These are phyloP conservation scores for Akebia trifoliata DNA, from an alignment of 164 flowering plant species.

Conservation along the genomic window DNA sequence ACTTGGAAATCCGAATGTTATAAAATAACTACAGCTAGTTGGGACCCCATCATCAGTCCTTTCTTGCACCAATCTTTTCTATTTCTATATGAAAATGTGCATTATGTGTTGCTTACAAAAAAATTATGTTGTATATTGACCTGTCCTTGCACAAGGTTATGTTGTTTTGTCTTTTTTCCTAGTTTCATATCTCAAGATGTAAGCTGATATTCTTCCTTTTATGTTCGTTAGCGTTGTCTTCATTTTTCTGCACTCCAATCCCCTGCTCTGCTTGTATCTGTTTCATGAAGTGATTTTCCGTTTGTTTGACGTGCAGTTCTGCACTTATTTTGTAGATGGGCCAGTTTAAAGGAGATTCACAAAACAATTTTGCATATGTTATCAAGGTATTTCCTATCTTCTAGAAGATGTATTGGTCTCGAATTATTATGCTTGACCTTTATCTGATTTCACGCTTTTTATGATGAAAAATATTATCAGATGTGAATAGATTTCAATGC, in stretches of 20 bases:
- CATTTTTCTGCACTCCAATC: too few relatives aligned
- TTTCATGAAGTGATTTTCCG: constrained; percentile 53
- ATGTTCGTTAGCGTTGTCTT: too few relatives aligned
- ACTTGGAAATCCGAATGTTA: too few relatives aligned
- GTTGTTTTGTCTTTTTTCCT: not conserved
- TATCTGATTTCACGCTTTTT: not conserved
- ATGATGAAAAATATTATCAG: not conserved
- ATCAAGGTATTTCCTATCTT: constrained; percentile 58
- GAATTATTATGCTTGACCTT: too few relatives aligned
- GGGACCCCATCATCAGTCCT: too few relatives aligned
- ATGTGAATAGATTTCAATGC: not conserved
- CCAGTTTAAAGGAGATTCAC: constrained; percentile 60
- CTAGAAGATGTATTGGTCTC: not conserved
- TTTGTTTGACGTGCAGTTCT: constrained; percentile 93
- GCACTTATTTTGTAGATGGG: constrained; percentile 96
- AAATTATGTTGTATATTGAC: too few relatives aligned
- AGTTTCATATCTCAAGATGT: not conserved
- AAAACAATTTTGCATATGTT: constrained; percentile 50
- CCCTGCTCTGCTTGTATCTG: not conserved
- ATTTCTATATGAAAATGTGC: too few relatives aligned
- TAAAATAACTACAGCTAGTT: too few relatives aligned
- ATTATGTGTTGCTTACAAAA: too few relatives aligned
- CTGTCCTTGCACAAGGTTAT: too few relatives aligned
- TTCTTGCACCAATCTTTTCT: too few relatives aligned
- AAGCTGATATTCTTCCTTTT: not conserved